A percentile compares a stretch with the other conserved stretches of the same genome.
Evolutionary conservation across 129 eudicot genomes (phyloP).

Genomic region (Centella asiatica): DNA sequence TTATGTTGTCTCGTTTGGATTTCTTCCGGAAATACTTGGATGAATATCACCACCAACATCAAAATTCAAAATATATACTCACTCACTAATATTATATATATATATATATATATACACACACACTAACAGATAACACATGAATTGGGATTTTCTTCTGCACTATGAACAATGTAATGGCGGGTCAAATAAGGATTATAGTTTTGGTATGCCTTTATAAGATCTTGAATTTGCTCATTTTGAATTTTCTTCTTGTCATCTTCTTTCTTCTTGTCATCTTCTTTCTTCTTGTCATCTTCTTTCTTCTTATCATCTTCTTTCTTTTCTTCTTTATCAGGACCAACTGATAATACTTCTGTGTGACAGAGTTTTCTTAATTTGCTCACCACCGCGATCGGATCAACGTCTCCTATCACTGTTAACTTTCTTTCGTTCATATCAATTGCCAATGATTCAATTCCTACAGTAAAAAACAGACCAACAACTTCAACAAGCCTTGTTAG

Average conservation of each 20-base stretch:
- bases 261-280: conserved; percentile 13
- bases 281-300: conserved; percentile 16
- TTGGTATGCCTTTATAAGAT: conserved; percentile 20
- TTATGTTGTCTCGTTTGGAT: too few relatives aligned
- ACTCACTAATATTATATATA: too few relatives aligned
- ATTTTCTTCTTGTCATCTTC: conserved; percentile 18
- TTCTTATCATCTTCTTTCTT: conserved; percentile 16
- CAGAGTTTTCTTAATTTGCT: conserved; percentile 34
- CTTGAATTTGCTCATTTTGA: conserved; percentile 22
- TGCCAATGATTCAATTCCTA: conserved; percentile 31
- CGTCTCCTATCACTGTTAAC: conserved; percentile 34
- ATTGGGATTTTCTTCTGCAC: conserved; percentile 43
- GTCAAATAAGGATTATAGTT: conserved; percentile 22
- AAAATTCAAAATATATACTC: too few relatives aligned
- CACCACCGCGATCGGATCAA: conserved; percentile 39
- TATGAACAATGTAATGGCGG: conserved; percentile 14
- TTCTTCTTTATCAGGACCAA: conserved; percentile 51
- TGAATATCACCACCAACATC: too few relatives aligned
- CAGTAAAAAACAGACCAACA: not conserved
- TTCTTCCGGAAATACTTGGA: too few relatives aligned
- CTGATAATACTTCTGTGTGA: conserved; percentile 28
- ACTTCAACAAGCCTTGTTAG: not conserved
- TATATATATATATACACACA: too few relatives aligned
- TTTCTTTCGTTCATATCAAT: conserved; percentile 36
- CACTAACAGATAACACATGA: conserved; percentile 44